These are phyloP conservation scores for Trichoderma sp. DNA, from an alignment of 2,329 filamentous ascomycete genomes.

Conservation along the genomic window DNA sequence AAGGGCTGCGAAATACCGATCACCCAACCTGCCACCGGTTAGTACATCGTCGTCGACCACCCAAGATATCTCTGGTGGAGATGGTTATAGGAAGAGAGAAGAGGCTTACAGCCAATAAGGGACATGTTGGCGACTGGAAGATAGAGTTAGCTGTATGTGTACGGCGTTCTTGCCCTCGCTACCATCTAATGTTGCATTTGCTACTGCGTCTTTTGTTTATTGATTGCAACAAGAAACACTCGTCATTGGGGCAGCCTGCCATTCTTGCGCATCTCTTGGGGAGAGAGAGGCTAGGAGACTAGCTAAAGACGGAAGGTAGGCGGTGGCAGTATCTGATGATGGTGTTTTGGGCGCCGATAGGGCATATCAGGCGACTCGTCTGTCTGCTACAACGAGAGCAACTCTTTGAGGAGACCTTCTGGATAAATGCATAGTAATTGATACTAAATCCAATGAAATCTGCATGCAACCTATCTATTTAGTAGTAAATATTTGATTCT, in stretches of 20 bases:
- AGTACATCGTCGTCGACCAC: not conserved
- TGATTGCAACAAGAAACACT: not conserved
- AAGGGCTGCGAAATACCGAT: not conserved
- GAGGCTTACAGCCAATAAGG: not conserved
- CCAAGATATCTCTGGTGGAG: not conserved
- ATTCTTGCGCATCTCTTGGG: not conserved
- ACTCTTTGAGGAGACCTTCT: not conserved
- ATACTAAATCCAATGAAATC: not conserved
- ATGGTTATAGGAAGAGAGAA: slow-evolving; percentile 2
- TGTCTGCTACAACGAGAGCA: too few relatives aligned
- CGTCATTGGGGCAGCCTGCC: not conserved
- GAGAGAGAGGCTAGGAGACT: not conserved
- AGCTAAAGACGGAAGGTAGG: slow-evolving; percentile 12
- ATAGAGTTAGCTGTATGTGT: not conserved
- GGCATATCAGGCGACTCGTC: not conserved
- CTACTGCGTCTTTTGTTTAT: not conserved
- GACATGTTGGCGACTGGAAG: not conserved
- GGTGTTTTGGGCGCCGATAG: not conserved
- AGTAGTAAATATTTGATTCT: not conserved
- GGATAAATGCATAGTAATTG: not conserved
- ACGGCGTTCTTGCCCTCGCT: not conserved
- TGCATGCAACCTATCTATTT: not conserved
- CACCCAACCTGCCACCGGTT: not conserved
- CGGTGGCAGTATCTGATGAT: not conserved
- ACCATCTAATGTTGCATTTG: not conserved